Percentiles rank a stretch among this genome's conserved stretches.
phyloP scores from a whole-genome alignment of 2,329 filamentous ascomycete species.

The Aspergillus terreus region DNA sequence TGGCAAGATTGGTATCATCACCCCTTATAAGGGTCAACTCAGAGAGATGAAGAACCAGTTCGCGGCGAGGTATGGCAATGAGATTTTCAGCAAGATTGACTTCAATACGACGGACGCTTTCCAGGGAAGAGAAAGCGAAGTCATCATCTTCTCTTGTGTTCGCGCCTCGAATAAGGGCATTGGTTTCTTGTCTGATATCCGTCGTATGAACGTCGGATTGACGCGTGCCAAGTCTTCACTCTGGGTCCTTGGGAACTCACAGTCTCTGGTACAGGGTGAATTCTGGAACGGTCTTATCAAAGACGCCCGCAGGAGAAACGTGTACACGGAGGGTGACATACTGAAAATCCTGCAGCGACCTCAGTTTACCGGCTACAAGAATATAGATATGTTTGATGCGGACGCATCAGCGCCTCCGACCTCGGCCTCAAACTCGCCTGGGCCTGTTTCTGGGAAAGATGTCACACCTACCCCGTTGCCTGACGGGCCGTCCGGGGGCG shows the following conservation, averaged over 20 bases:
- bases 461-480: constrained; percentile 18
- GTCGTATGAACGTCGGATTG: constrained; percentile 98
- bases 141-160: constrained; percentile 99
- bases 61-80: constrained; percentile 65
- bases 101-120: constrained; percentile 99
- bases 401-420: constrained; percentile 11
- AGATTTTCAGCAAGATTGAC: constrained; percentile 75
- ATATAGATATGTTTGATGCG: constrained; percentile 43
- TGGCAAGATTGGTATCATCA: constrained; percentile 93
- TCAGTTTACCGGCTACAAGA: constrained; percentile 44
- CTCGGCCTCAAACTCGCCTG: constrained; percentile 17
- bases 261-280: constrained; percentile 78
- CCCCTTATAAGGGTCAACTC: constrained; percentile 93
- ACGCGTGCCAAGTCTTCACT: constrained; percentile 95
- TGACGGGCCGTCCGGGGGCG: constrained; percentile 42
- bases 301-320: constrained; percentile 69
- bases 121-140: constrained; percentile 91
- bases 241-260: constrained; percentile 92
- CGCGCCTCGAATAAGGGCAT: constrained; percentile 89
- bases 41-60: constrained; percentile 76
- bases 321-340: constrained; percentile 71
- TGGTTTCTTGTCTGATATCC: constrained; percentile 96
- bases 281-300: constrained; percentile 87
- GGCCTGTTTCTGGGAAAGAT: constrained; percentile 22
- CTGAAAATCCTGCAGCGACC: constrained; percentile 52